Evolutionary conservation across 23 red algal genomes (phyloP).

Genomic region (Gracilariopsis chorda): DNA sequence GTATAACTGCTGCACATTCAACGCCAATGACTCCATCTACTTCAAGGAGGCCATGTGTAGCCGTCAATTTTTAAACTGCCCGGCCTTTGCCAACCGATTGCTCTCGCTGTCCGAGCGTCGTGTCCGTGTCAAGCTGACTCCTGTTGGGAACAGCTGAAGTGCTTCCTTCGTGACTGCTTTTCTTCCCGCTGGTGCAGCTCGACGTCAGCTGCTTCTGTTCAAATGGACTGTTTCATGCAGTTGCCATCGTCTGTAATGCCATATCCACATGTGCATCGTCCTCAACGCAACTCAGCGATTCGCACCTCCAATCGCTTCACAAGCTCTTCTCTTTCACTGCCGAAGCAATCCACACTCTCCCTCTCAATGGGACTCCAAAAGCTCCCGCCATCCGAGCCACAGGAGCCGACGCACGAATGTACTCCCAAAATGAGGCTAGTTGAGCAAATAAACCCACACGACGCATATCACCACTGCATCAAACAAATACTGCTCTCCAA

Average conservation of each 20-base stretch:
- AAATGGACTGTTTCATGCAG: not conserved
- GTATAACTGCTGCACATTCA: slow-evolving; percentile 78
- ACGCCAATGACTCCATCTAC: slow-evolving; percentile 50
- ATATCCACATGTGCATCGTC: not conserved
- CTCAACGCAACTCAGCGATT: not conserved
- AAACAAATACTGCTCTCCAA: slow-evolving; percentile 20
- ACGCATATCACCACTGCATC: slow-evolving; percentile 81
- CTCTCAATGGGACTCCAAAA: slow-evolving; percentile 1
- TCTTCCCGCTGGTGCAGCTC: too few relatives aligned
- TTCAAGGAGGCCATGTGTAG: slow-evolving; percentile 40
- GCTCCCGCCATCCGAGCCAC: not conserved
- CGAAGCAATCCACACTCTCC: not conserved
- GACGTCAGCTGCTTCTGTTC: too few relatives aligned
- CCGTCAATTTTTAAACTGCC: too few relatives aligned
- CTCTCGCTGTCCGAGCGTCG: too few relatives aligned
- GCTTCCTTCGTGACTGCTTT: too few relatives aligned
- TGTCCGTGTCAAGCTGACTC: too few relatives aligned
- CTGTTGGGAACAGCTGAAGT: too few relatives aligned
- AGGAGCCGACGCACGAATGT: not conserved
- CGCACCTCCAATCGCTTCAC: not conserved
- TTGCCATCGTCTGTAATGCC: not conserved
- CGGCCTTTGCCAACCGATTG: too few relatives aligned
- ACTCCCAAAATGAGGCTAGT: slow-evolving; percentile 67
- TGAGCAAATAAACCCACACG: slow-evolving; percentile 74
- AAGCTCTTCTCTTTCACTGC: not conserved